phyloP scores from a whole-genome alignment of 2,329 filamentous ascomycete genomes.

The Aspergillus sp. region DNA sequence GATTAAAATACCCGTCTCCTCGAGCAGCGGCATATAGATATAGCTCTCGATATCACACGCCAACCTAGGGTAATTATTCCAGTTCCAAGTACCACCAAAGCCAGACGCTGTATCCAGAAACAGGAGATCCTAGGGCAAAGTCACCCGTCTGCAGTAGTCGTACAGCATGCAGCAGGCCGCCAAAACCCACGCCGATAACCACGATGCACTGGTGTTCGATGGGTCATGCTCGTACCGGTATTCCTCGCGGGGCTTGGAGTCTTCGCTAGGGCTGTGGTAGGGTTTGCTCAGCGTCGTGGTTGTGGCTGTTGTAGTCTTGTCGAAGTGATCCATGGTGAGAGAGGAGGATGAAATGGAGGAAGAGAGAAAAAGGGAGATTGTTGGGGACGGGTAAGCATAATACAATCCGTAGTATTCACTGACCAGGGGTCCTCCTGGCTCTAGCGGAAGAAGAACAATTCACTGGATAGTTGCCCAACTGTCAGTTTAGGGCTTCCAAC shows the following conservation, averaged over 20 bases:
- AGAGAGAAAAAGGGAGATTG: no score
- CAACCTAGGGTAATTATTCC: constrained; percentile 43
- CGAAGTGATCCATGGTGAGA: no score
- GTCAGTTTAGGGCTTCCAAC: no score
- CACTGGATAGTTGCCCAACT: no score
- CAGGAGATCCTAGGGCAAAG: constrained; percentile 5
- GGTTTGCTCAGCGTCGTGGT: not conserved
- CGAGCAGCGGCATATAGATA: constrained; percentile 9
- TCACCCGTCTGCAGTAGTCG: constrained; percentile 33
- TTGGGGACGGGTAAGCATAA: no score
- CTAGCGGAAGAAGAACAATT: no score
- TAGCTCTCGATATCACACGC: constrained; percentile 53
- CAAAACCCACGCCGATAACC: constrained; percentile 40
- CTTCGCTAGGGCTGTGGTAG: not conserved
- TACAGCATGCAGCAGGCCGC: constrained; percentile 36
- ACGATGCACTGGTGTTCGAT: constrained; percentile 9
- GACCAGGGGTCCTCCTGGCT: no score
- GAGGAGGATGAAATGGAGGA: no score
- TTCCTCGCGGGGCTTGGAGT: not conserved
- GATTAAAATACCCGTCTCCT: constrained; percentile 40
- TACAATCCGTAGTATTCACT: no score
- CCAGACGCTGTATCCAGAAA: constrained; percentile 8
- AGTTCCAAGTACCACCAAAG: constrained; percentile 34
- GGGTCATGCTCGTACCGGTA: not conserved
- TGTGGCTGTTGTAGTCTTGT: no score